phyloP scores from a whole-genome alignment of 2,329 filamentous ascomycete species.

The Sphaerulina vaccinii region DNA sequence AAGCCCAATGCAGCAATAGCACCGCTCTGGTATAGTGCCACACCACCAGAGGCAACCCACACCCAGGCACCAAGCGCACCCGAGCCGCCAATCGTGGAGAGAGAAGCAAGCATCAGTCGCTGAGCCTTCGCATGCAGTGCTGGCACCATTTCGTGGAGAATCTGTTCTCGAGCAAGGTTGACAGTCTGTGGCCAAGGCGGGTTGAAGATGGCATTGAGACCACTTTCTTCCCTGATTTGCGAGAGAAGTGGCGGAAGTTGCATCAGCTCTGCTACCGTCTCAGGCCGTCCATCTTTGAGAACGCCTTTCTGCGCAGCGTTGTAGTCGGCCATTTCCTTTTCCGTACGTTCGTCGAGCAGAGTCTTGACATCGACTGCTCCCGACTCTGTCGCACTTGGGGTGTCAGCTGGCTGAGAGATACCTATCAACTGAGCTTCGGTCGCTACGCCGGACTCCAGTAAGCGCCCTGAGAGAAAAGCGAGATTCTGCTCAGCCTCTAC shows the following conservation, averaged over 20 bases:
- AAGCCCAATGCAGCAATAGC: conserved; percentile 60
- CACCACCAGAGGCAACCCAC: conserved; percentile 53
- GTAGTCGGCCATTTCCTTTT: conserved; percentile 17
- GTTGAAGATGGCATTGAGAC: conserved; percentile 36
- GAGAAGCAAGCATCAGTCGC: conserved; percentile 64
- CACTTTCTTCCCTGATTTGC: conserved; percentile 29
- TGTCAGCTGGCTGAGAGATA: conserved; percentile 12
- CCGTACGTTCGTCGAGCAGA: conserved; percentile 12
- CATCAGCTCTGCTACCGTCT: conserved; percentile 33
- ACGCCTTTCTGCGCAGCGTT: conserved; percentile 15
- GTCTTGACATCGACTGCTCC: background rate
- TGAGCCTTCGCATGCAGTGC: conserved; percentile 48
- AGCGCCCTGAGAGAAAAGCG: conserved; percentile 78
- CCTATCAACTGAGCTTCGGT: conserved; percentile 29
- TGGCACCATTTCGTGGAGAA: conserved; percentile 44
- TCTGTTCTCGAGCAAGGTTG: conserved; percentile 60
- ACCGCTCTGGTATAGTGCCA: conserved; percentile 57
- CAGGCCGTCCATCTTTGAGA: conserved; percentile 16
- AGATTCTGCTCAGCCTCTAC: conserved; percentile 73
- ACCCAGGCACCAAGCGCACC: conserved; percentile 56
- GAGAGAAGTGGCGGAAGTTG: conserved; percentile 31
- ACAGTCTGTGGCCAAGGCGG: conserved; percentile 74
- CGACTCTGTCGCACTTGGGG: conserved; percentile 1
- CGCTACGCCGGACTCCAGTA: conserved; percentile 62
- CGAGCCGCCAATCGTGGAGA: conserved; percentile 64